Evolutionary conservation across 306 rosid species (phyloP), one percentile per base, ranked within the genome.

Genomic region (Pyrus communis): DNA sequence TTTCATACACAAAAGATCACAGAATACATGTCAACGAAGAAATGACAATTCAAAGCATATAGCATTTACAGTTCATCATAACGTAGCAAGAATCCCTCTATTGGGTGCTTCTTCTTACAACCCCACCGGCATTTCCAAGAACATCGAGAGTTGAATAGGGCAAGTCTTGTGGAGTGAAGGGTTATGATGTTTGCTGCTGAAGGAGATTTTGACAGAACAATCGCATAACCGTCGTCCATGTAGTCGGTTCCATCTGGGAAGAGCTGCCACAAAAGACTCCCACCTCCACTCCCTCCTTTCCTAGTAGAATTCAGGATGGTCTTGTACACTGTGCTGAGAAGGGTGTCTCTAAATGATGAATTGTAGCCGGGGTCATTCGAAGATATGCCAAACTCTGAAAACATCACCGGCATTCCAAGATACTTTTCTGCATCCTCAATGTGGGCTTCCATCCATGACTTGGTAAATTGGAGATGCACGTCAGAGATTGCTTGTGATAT

Each of bases 391-490:
- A 92, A 95, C 82, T 95, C 99, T 9, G 86, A 83, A 72, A 92
- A 92, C 76, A 92, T 38, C 58, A 95, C 92, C 0, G 97, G 99
- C 99, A 95, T 95, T 46, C 88, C 89, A 1, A 92, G 97, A 80
- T 86, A 73, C 77, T 82, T 87, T 61, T 95, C 99, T 23, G 98
- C 97, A 76, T 95, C 99, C 57, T 95, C 92, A 67, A 95, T 89
- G 87, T 95, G 99, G 25, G 93, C 91, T 83, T 95, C 90, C 89
- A 91, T 92, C 97, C 99, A 95, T 73, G 96, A 85, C 77, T 86
- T 87, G 54, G 94, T 88, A 75, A 95, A 95, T 76, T 86, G 88
- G 75, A 95, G 74, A 72, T 92, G 99, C 49, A 65, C 70, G 40
- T 81, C 91, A n/a, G 92, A 85, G 61, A 92, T 74, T 59, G 96